Evolutionary conservation across 768 basidiomycete species (phyloP), one percentile per base, ranked within the genome.

Genomic region (Podaxis sp.): DNA sequence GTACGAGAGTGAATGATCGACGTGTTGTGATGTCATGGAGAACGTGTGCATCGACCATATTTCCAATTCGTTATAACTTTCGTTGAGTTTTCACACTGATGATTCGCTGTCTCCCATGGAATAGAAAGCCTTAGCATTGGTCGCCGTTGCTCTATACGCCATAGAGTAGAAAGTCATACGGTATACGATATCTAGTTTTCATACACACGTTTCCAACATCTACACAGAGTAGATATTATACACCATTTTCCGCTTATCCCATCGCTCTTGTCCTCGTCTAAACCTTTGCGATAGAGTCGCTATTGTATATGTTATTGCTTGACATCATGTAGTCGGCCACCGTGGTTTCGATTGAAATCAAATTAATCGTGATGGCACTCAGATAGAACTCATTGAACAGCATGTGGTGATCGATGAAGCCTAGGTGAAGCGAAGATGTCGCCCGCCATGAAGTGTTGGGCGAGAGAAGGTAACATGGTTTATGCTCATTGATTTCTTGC

Each of bases 321-420:
- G 41, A 40, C 37, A 57, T 51, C 4, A 55, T 55, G 43, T 57
- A 47, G 27, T 63, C 57, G 2, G 61, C 53, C 2, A 63, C 27
- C 25, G 47, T 33, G 33, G 46, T 46, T 22, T 27, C 33, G 9
- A 24, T n/a, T 7, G 43, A 15, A 7, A 61, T 19, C 12, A 54
- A 17, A 54, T 54, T 38, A 1, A 62, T 36, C 19, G 53, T 56
- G 47, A 62, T 19, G 3, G 61, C 22, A 27, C 53, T 55, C 3
- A 54, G 61, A 12, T 27, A 53, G 7, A 49, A 9, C 15, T 46
- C 62, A 15, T 51, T 27, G 1, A 63, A 37, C 12, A 6, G 15
- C n/a, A 63, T 33, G 9, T 40, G 37, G 1, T 52, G 29, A 6
- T 36, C 29, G 4, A 57, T 6, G 17, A 63, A 63, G 1, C 17